A percentile compares a stretch with the other conserved stretches of the same genome.
These are phyloP conservation scores for Neostapfia colusana DNA, from an alignment of 176 grass and related monocot genomes.

Conservation along the genomic window DNA sequence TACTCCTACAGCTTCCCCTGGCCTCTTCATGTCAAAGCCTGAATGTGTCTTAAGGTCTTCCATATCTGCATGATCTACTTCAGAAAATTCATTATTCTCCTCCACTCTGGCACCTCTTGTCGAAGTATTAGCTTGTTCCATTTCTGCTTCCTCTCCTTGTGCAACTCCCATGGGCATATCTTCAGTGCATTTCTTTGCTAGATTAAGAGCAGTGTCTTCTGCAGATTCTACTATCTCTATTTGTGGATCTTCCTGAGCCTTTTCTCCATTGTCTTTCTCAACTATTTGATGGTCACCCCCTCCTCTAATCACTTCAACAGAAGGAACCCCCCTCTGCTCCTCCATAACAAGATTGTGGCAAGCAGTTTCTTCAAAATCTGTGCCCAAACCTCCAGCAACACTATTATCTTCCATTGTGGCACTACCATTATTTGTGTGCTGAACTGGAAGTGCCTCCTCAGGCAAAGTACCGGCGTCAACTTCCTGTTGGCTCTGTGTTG, in stretches of 20 bases:
- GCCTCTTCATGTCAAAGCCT: too few relatives aligned
- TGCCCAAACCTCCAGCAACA: conserved; percentile 2
- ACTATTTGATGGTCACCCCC: conserved; percentile 19
- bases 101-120: too few relatives aligned
- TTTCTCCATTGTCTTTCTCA: conserved; percentile 25
- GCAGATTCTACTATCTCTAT: conserved; percentile 30
- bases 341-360: conserved; percentile 9
- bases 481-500: neutral
- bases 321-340: conserved; percentile 19
- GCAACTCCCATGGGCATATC: too few relatives aligned
- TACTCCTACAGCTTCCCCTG: too few relatives aligned
- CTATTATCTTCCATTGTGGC: conserved; percentile 12
- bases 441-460: conserved; percentile 26
- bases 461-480: conserved; percentile 22
- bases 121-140: too few relatives aligned
- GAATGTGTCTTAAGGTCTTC: too few relatives aligned
- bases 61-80: too few relatives aligned
- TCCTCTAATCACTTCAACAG: conserved; percentile 32
- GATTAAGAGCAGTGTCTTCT: neutral
- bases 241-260: conserved; percentile 20
- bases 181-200: neutral
- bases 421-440: conserved; percentile 12
- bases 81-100: too few relatives aligned
- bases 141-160: neutral
- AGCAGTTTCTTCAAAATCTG: conserved; percentile 11